Conservation (phyloP, 306 rosid genomes). For the Sechiopsis laciniata region DNA sequence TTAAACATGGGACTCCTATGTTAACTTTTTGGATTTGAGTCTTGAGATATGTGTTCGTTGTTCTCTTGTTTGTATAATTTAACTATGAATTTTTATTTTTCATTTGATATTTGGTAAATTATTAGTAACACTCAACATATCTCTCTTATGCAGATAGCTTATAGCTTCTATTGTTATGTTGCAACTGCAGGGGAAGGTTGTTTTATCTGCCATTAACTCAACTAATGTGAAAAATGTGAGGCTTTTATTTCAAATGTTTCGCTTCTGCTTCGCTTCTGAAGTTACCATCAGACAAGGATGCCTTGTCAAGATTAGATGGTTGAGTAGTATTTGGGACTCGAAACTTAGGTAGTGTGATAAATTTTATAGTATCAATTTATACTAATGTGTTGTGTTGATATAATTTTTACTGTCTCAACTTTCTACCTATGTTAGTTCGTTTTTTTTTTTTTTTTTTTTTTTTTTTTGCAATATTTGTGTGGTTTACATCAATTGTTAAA, state of each 20-base stretch:
- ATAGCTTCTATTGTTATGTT: neutral
- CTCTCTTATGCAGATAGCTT: conserved; percentile 2
- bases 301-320: neutral
- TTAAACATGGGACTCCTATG: neutral
- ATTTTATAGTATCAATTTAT: neutral
- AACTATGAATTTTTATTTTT: neutral
- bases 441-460: conserved; percentile 9
- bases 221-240: conserved; percentile 7
- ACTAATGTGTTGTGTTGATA: neutral
- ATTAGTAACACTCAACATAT: neutral
- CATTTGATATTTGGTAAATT: neutral
- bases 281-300: neutral
- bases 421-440: neutral
- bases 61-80: neutral
- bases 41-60: neutral
- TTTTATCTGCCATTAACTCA: conserved; percentile 12
- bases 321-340: neutral
- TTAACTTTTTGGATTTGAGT: neutral
- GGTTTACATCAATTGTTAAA: neutral
- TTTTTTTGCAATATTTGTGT: neutral
- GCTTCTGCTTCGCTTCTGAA: conserved; percentile 15
- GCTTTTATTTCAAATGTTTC: neutral
- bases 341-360: neutral
- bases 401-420: neutral
- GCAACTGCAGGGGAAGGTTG: neutral